Conservation (phyloP, 1,284 basidiomycete genomes). For the Apiotrichum domesticum region DNA sequence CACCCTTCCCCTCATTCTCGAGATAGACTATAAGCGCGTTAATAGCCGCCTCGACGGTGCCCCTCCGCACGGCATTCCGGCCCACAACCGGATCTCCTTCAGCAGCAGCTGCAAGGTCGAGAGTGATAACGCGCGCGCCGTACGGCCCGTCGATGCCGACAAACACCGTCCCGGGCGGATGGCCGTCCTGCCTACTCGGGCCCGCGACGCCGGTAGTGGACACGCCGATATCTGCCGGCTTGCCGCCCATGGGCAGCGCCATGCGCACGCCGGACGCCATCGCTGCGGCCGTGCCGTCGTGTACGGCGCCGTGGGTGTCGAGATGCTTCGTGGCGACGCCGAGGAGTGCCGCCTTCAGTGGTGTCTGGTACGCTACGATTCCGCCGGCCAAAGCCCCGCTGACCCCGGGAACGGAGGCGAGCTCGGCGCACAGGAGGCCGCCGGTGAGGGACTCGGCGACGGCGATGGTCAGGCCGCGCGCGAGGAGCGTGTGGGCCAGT, state of each 20-base stretch:
- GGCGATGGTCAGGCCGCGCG: not conserved
- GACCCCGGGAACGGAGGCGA: not conserved
- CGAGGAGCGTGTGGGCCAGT: not conserved
- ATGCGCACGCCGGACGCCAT: not conserved
- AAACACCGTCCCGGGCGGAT: not conserved
- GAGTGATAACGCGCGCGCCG: not conserved
- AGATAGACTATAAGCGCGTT: not conserved
- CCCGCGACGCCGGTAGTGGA: not conserved
- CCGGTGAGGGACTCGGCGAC: not conserved
- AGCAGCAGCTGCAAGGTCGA: not conserved
- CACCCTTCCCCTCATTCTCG: not conserved
- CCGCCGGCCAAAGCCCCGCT: not conserved
- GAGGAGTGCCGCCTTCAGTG: not conserved
- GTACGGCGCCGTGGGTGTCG: not conserved
- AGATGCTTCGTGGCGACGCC: not conserved
- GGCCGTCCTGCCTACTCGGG: not conserved
- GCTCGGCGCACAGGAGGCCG: not conserved
- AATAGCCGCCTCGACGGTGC: not conserved
- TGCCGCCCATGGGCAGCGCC: not conserved
- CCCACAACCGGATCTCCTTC: not conserved
- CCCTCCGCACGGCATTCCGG: not conserved
- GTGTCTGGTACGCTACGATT: not conserved
- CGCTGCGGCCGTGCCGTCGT: not conserved
- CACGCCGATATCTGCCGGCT: not conserved
- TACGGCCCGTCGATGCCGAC: not conserved